A percentile compares a stretch with the other conserved stretches of the same genome.
phyloP scores from a whole-genome alignment of 2,329 filamentous ascomycete species.

The Paramyrothecium roridum region DNA sequence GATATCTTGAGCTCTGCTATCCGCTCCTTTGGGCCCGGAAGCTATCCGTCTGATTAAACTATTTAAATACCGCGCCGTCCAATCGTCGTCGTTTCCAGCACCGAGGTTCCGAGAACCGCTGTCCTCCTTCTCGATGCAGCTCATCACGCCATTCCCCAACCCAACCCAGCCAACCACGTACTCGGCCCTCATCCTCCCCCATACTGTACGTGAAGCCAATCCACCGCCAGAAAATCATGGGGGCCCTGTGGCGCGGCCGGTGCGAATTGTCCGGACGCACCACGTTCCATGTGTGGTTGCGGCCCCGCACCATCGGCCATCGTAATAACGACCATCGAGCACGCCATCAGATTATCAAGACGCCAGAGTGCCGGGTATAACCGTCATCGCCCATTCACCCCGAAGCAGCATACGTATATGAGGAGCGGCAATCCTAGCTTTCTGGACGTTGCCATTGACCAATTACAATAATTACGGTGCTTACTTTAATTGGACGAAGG shows the following conservation, averaged over 20 bases:
- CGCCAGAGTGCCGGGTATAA: background rate
- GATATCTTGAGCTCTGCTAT: no score
- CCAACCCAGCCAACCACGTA: no score
- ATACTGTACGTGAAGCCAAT: background rate
- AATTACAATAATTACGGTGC: background rate
- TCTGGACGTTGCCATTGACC: background rate
- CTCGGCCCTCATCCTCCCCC: no score
- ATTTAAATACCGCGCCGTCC: no score
- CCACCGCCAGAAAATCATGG: background rate
- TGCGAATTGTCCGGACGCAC: background rate
- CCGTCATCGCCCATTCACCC: background rate
- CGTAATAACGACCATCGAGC: background rate
- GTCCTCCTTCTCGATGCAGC: background rate
- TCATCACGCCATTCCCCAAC: background rate
- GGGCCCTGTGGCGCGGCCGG: background rate
- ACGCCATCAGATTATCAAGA: background rate
- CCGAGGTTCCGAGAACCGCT: background rate
- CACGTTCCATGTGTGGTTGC: background rate
- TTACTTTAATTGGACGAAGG: background rate
- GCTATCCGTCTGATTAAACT: no score
- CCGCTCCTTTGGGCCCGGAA: no score
- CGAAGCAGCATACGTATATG: background rate
- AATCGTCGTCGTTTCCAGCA: no score
- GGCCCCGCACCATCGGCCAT: background rate
- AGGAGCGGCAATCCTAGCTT: background rate